Evolutionary conservation across 129 eudicot genomes (phyloP), one percentile per base, ranked within the genome.

Genomic region (Centella asiatica): DNA sequence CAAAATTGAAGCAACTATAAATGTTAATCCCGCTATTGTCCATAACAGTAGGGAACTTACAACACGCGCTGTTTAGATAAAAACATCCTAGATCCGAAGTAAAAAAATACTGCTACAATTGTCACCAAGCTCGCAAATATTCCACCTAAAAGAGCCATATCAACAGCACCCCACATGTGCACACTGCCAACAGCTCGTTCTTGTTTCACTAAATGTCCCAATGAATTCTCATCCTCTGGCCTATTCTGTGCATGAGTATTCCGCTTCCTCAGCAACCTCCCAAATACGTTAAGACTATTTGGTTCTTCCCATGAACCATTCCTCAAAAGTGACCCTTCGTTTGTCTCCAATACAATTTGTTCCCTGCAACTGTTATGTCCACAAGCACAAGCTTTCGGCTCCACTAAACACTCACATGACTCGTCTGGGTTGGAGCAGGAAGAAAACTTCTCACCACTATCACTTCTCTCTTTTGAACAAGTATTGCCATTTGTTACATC

Each of bases 121-220:
- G 72, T 84, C 57, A 83, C 69, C 44, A 87, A 74, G 84, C 98
- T 87, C 50, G 76, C 31, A 61, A 82, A 17, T 25, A 84, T 64
- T 58, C 85, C 98, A 58, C 76, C 79, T 25, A 84, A 46, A 60
- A 92, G 86, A 67, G 79, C 79, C 26, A 33, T 74, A 74, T 92
- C 95, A 61, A 83, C 74, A 49, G 67, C 45, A 79, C 68, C 74
- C 95, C 86, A 87, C 39, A 62, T 66, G 33, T 32, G 47, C 55
- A 5, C 40, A 34, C 46, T 36, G 20, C 60, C 50, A 9, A 31
- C n/a, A 9, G 23, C 65, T 44, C 28, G 31, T 51, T 69, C 72
- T 69, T 62, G 77, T 61, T 58, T 74, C 3, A 46, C 53, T 12
- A 70, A 66, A 8, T 45, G 24, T 61, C 69, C 80, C 44, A 11